Evolutionary conservation across 139 green algal species (phyloP), one percentile per base, ranked within the genome.

Genomic region (Volvox africanus): DNA sequence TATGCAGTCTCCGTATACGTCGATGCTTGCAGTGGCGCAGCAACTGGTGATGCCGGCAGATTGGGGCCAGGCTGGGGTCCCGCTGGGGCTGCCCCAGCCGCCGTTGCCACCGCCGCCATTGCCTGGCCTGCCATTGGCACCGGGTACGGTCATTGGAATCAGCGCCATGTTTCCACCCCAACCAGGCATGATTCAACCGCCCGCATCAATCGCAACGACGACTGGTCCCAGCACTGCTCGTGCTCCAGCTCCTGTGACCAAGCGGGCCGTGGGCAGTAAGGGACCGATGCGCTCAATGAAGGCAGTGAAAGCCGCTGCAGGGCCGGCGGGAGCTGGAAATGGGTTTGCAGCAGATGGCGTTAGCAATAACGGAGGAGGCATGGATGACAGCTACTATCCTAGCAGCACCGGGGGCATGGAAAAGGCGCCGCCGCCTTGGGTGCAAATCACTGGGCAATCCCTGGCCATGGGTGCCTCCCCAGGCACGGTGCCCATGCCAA

Each of bases 401-500:
- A 12, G 65, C 65, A 73, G 24, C 65, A 12, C 9, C 9, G 21
- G 24, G 44, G 44, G 5, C 44, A 73, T 73, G 65, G 21, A 73
- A 28, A 73, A 3, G 11, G 21, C 65, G 24, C 65, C 65, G 80
- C 32, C 80, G 80, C 50, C 50, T 22, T 71, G 44, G 80, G 12
- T 61, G 44, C 80, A 21, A n/a, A 55, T 28, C 30, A 24, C 50
- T 14, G 80, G 44, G 50, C 50, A 26, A 28, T 44, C 0, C 22
- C 44, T 86, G 37, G 26, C 44, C 44, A 73, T 73, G 28, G 12
- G 36, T 55, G 50, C 26, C 16, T 12, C 26, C 36, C 16, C 37
- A 0, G 80, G 80, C 50, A 86, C 69, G 80, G 30, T 73, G 80
- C 80, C 80, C 28, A 35, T 77, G 81, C n/a, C 76, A 55, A 19